These are phyloP conservation scores for Fraxinus nigra DNA, from an alignment of 305 asterid genomes.

Conservation along the genomic window DNA sequence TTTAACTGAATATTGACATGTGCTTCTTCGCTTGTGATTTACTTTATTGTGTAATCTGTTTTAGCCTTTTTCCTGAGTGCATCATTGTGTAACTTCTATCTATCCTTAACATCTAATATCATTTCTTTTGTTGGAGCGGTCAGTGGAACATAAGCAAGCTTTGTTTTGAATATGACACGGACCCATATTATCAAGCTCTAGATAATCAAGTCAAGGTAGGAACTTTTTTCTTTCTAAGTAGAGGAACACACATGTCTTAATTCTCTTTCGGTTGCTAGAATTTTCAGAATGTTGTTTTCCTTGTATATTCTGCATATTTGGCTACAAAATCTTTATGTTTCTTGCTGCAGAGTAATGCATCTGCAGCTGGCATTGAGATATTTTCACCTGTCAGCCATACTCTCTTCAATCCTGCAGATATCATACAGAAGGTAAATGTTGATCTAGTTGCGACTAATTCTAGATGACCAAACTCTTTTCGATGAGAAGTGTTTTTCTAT, in stretches of 20 bases:
- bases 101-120: conserved; percentile 14
- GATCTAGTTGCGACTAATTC: not conserved
- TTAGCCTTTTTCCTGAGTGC: not conserved
- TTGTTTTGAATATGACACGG: conserved; percentile 85
- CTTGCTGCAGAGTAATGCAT: conserved; percentile 54
- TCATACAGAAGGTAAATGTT: conserved; percentile 60
- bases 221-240: not conserved
- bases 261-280: not conserved
- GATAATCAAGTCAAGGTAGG: conserved; percentile 63
- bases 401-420: conserved; percentile 77
- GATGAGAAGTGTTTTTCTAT: not conserved
- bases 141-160: conserved; percentile 89
- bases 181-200: conserved; percentile 81
- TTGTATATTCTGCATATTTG: not conserved
- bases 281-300: not conserved
- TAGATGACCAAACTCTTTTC: not conserved
- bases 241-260: not conserved
- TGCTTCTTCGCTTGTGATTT: not conserved
- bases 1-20: not conserved
- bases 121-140: conserved; percentile 12
- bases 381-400: conserved; percentile 94
- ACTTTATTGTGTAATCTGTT: not conserved
- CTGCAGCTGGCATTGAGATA: conserved; percentile 58
- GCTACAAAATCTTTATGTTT: conserved; percentile 12
- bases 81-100: not conserved